Base-by-base conservation (phyloP, 78 protist genomes). In the Bigelowiella natans region DNA sequence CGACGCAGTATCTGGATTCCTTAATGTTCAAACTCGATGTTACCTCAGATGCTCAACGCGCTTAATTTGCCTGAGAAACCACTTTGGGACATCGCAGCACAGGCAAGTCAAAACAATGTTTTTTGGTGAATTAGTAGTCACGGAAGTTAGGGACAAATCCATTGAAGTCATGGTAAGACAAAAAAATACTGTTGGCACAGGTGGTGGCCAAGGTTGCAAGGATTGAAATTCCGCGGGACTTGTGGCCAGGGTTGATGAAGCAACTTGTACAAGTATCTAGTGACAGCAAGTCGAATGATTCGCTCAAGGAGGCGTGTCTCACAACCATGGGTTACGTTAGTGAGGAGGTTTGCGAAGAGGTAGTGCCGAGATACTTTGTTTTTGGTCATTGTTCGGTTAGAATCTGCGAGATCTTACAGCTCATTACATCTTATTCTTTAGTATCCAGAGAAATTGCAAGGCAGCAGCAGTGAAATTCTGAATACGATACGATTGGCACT, bases 261-360 rank as follows among this genome's bases (percentile, higher is more conserved):
- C 31, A 1, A 0, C 94, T 97, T 31, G 30, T 93, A 40, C 39
- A 85, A n/a, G 88, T 82, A 37, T 85, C 93, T 29, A 39, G 39
- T 30, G 73, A 51, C 7, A 18, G 18, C 34, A 0, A 26, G 2
- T 1, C 83, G 34, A 31, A 38, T 18, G 38, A 0, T 91, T 40
- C 0, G 1, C 82, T 39, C 29, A 94, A 92, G 88, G 93, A 94
- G 92, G 85, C 96, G 30, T 64, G 96, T 3, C 95, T 96, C 2
- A 87, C 90, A 40, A 31, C 96, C 7, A 88, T 97, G 73, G 98
- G 98, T 26, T 97, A 93, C 91, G 91, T 97, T 40, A 88, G 92
- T 91, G 90, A 90, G 26, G 90, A 89, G 37, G 73, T 51, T 26
- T 7, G 34, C 34, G 34, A 51, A 51, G 34, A 18, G 73, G 34